These are phyloP conservation scores for Tremella mesenterica DNA, from an alignment of 768 basidiomycete species.

Conservation along the genomic window DNA sequence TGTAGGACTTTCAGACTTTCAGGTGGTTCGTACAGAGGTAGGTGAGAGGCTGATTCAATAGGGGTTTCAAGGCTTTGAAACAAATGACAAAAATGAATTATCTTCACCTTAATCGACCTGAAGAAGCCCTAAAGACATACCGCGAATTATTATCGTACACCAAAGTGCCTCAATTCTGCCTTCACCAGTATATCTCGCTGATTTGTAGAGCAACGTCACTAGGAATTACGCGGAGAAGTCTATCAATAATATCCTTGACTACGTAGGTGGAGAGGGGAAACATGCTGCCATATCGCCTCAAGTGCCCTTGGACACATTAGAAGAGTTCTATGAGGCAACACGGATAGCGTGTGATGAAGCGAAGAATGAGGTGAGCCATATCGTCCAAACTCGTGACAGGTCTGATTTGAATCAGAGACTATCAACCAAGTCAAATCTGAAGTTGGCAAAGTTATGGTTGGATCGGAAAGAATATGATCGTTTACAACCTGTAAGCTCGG, in stretches of 20 bases:
- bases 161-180: conserved; percentile 48
- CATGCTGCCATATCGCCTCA: conserved; percentile 38
- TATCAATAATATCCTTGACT: conserved; percentile 96
- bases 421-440: conserved; percentile 90
- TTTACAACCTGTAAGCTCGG: conserved; percentile 59
- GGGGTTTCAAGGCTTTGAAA: conserved; percentile 98
- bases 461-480: conserved; percentile 85
- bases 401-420: conserved; percentile 56
- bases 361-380: conserved; percentile 71
- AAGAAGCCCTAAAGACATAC: conserved; percentile 79
- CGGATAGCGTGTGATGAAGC: conserved; percentile 82
- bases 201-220: conserved; percentile 34
- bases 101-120: conserved; percentile 64
- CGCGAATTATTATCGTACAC: conserved; percentile 81
- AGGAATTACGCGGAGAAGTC: conserved; percentile 78
- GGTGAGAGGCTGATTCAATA: conserved; percentile 41
- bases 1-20: neutral
- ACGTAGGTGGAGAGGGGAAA: conserved; percentile 77
- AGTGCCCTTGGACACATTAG: conserved; percentile 66
- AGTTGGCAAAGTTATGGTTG: conserved; percentile 93
- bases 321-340: conserved; percentile 91
- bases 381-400: neutral
- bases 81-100: conserved; percentile 93
- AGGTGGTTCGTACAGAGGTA: too few species aligned
- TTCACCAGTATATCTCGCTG: conserved; percentile 2